phyloP scores from a whole-genome alignment of 73 alveolate genomes.

The Uronychia setigera region DNA sequence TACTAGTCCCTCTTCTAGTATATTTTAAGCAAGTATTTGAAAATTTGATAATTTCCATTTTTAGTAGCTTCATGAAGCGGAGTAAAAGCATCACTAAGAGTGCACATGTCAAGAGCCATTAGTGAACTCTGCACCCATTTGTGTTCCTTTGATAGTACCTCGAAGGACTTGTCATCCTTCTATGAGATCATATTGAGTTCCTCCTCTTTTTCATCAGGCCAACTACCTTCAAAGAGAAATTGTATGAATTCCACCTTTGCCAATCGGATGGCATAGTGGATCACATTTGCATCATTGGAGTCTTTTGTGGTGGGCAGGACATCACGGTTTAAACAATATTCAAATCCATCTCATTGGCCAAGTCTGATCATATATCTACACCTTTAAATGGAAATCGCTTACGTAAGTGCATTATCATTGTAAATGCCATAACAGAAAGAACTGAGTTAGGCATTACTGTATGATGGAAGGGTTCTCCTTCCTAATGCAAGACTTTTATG shows the following conservation, averaged over 20 bases:
- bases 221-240: constrained; percentile 26
- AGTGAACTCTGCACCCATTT: constrained; percentile 11
- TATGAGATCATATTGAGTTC: too few species aligned
- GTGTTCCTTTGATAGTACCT: not conserved
- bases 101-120: constrained; percentile 27
- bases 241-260: constrained; percentile 18
- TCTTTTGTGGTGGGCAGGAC: constrained; percentile 7
- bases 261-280: constrained; percentile 26
- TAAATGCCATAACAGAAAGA: constrained; percentile 28
- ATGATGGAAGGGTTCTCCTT: constrained; percentile 26
- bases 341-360: constrained; percentile 13
- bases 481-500: constrained; percentile 22
- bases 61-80: constrained; percentile 55
- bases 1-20: constrained; percentile 11
- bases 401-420: constrained; percentile 35
- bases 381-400: not conserved
- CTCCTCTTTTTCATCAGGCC: constrained; percentile 2
- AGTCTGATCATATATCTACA: constrained; percentile 24
- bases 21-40: constrained; percentile 16
- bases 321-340: constrained; percentile 22
- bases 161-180: too few species aligned
- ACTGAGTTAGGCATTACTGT: constrained; percentile 4
- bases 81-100: constrained; percentile 14
- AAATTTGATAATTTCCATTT: constrained; percentile 15
- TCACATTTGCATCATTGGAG: constrained; percentile 15